Conservation (phyloP, 2,329 filamentous ascomycete genomes). For the Ambrosiella cleistominuta region DNA sequence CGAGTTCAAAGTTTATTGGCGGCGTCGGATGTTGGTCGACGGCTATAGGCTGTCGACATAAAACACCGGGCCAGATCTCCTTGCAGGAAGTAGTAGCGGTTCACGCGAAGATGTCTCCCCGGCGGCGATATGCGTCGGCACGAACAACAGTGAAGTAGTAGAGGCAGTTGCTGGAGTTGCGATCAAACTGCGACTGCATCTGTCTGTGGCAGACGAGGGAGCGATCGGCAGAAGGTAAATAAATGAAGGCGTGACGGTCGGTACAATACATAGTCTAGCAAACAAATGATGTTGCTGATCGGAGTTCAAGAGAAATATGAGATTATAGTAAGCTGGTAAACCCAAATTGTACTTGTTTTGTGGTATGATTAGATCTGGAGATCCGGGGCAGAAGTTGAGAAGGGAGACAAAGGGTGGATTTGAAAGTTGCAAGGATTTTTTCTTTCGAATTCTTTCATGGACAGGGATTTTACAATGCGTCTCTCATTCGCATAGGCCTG, state of each 20-base stretch:
- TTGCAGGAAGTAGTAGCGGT: background rate
- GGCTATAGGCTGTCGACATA: background rate
- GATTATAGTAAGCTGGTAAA: background rate
- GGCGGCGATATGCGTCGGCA: conserved; percentile 13
- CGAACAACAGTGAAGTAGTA: conserved; percentile 10
- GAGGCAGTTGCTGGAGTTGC: conserved; percentile 1
- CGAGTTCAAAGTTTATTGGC: background rate
- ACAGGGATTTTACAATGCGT: background rate
- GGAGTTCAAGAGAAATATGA: background rate
- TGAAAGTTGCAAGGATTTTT: background rate
- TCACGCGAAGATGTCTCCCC: conserved; percentile 12
- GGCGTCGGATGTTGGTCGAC: background rate
- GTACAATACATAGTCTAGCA: conserved; percentile 12
- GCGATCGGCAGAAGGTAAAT: conserved; percentile 2
- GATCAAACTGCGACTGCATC: conserved; percentile 5
- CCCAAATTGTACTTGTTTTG: background rate
- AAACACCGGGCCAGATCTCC: background rate
- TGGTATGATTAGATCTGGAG: background rate
- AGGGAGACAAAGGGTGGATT: background rate
- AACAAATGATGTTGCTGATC: background rate
- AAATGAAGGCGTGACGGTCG: background rate
- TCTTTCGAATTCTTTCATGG: background rate
- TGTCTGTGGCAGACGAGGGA: conserved; percentile 6
- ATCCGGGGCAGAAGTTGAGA: background rate
- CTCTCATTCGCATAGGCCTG: background rate